phyloP scores from a whole-genome alignment of 495 filamentous ascomycete species.

The Neurospora hispaniola region DNA sequence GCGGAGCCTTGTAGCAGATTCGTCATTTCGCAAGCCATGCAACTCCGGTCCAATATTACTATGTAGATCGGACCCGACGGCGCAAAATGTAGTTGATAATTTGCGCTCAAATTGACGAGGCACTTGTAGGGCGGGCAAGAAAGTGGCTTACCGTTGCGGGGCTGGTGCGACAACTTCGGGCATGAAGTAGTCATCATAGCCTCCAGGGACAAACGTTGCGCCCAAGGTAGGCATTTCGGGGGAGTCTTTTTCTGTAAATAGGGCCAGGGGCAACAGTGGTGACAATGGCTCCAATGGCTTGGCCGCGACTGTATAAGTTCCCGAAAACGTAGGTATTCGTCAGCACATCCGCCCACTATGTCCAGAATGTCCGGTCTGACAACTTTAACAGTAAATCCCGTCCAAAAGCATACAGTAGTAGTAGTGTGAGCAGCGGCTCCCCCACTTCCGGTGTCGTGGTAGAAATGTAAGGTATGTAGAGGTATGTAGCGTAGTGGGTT shows the following conservation, averaged over 20 bases:
- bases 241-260: conserved; percentile 26
- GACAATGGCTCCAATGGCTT: conserved; percentile 11
- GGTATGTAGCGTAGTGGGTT: background rate
- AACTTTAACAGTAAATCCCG: background rate
- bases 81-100: background rate
- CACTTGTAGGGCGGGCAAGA: conserved; percentile 4
- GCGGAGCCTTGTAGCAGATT: conserved; percentile 7
- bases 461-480: background rate
- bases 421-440: background rate
- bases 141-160: conserved; percentile 69
- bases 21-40: background rate
- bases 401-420: background rate
- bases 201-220: conserved; percentile 86
- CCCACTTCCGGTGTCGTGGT: background rate
- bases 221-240: conserved; percentile 46
- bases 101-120: background rate
- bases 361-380: background rate
- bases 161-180: conserved; percentile 53
- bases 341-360: conserved; percentile 22
- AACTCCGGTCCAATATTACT: background rate
- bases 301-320: conserved; percentile 30
- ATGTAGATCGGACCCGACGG: background rate
- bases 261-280: background rate
- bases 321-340: conserved; percentile 5
- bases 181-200: conserved; percentile 79